Base-by-base conservation (phyloP, 2,329 filamentous ascomycete genomes). In the Ceratocystis ficicola region DNA sequence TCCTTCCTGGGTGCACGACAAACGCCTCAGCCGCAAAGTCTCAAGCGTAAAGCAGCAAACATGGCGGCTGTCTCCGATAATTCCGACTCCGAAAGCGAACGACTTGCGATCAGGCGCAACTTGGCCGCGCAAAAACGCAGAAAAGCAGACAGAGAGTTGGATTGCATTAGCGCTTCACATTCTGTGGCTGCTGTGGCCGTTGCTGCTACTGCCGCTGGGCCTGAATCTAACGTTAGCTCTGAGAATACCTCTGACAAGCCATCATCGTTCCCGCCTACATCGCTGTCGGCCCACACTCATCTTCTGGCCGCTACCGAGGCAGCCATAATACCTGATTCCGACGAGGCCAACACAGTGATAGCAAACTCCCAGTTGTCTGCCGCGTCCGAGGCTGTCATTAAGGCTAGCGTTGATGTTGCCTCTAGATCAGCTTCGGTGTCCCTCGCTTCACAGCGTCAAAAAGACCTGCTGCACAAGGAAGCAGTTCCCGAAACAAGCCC, bases 401-500 rank as follows among this genome's bases (percentile, higher is more conserved):
- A 44, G 61, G 61, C 66, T 25, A 63, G 60, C 22, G 44, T 25
- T n/a, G 66, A 64, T 4, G 15, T 17, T 12, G 52, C 28, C 3
- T 55, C 59, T n/a, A 55, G 44, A 17, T n/a, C 32, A 4, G 50
- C 60, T 22, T 55, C 59, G 8, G 63, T 25, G 1, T 20, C 25
- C 25, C n/a, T 36, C 1, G 25, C 55, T 6, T 60, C 63, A 6
- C 46, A 65, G 20, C 41, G 61, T 7, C 60, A 65, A 22, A 46
- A 30, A 22, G 64, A 64, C 3, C 30, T 44, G 22, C 22, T 44
- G 3, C 20, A 46, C 30, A 64, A 66, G n/a, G 66, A 68, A 17
- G 25, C 60, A 28, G 66, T 68, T 15, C 66, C 66, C 15, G 66
- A 68, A 20, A 68, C 64, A 3, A 68, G 66, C 8, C 64, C 61